Evolutionary conservation across 2,329 filamentous ascomycete genomes (phyloP).

Genomic region (Penicillium psychrosexuale): DNA sequence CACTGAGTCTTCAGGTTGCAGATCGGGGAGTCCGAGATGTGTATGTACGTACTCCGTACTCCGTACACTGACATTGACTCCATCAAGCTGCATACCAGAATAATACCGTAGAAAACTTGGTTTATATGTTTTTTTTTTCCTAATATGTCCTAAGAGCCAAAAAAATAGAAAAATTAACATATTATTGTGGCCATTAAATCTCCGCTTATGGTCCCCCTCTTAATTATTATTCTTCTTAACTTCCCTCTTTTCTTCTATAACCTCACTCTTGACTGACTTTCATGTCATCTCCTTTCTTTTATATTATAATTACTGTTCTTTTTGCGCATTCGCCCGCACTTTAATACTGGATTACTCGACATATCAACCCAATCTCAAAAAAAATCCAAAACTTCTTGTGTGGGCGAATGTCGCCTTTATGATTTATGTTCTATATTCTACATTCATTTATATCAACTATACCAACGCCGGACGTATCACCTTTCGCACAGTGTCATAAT

Average conservation of each 20-base stretch:
- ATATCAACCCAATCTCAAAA: slow-evolving; percentile 9
- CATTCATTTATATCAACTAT: slow-evolving; percentile 45
- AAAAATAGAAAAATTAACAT: slow-evolving; percentile 1
- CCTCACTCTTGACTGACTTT: slow-evolving; percentile 12
- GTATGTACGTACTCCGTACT: neutral
- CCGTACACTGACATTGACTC: slow-evolving; percentile 1
- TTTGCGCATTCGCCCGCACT: slow-evolving; percentile 37
- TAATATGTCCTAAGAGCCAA: neutral
- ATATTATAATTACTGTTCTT: slow-evolving; percentile 27
- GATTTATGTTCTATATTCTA: slow-evolving; percentile 26
- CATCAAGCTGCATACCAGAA: slow-evolving; percentile 8
- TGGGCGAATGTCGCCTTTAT: slow-evolving; percentile 43
- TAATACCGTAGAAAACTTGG: slow-evolving; percentile 4
- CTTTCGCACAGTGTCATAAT: slow-evolving; percentile 59
- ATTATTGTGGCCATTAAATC: slow-evolving; percentile 16
- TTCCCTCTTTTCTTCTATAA: slow-evolving; percentile 17
- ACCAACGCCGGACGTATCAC: slow-evolving; percentile 46
- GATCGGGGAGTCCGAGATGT: slow-evolving; percentile 21
- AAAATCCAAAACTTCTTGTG: slow-evolving; percentile 20
- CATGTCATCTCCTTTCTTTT: slow-evolving; percentile 26
- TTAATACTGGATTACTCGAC: slow-evolving; percentile 27
- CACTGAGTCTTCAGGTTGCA: slow-evolving; percentile 11
- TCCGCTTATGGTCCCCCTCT: slow-evolving; percentile 17
- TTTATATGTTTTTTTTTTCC: neutral
- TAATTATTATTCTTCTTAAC: slow-evolving; percentile 14